These are phyloP conservation scores for Phialemoniopsis sp. DNA, from an alignment of 2,329 filamentous ascomycete species.

Conservation along the genomic window DNA sequence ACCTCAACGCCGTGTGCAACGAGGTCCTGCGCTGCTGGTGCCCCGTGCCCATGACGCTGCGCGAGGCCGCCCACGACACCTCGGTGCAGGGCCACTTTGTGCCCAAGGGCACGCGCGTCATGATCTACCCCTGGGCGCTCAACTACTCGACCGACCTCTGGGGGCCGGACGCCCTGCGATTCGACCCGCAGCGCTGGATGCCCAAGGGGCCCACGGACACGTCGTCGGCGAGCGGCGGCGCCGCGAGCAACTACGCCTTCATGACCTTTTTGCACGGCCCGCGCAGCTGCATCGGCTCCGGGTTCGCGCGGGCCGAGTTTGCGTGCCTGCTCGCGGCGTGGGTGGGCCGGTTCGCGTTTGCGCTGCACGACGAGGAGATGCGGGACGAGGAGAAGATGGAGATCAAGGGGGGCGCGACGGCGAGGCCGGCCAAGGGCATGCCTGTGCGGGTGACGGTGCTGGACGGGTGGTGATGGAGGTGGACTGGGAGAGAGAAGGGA, in stretches of 20 bases:
- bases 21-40: conserved; percentile 72
- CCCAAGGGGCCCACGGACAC: conserved; percentile 30
- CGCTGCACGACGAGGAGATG: conserved; percentile 51
- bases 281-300: conserved; percentile 77
- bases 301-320: conserved; percentile 80
- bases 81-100: conserved; percentile 61
- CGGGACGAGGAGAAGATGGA: conserved; percentile 62
- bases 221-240: conserved; percentile 60
- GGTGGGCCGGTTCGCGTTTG: conserved; percentile 70
- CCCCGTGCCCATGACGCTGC: conserved; percentile 68
- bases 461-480: conserved; percentile 65
- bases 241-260: conserved; percentile 71
- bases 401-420: conserved; percentile 68
- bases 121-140: conserved; percentile 61
- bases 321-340: conserved; percentile 75
- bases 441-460: conserved; percentile 62
- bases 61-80: conserved; percentile 61
- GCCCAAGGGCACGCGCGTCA: conserved; percentile 66
- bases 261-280: conserved; percentile 85
- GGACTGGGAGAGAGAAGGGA: no score
- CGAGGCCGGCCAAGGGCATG: conserved; percentile 69
- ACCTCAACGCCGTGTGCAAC: conserved; percentile 73
- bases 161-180: conserved; percentile 70
- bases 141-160: conserved; percentile 69
- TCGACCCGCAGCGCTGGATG: conserved; percentile 78